Evolutionary conservation across 305 asterid genomes (phyloP), one percentile per base, ranked within the genome.

Genomic region (Fraxinus xanthoxyloides): DNA sequence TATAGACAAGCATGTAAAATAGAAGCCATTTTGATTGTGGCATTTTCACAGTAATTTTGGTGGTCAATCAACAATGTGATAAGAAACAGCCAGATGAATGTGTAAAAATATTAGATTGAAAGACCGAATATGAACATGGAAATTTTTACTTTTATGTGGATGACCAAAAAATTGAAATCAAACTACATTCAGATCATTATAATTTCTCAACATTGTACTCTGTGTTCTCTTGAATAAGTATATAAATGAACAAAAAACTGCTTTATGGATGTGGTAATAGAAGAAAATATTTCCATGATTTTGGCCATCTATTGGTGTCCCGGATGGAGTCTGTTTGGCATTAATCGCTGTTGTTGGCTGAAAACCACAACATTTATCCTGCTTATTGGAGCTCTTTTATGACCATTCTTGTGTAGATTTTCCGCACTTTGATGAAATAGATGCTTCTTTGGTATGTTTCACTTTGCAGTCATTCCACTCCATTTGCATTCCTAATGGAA

Each of bases 401-500:
- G 67, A 80, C 30, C 35, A 0, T 12, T 48, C 17, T 24, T 34
- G 43, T 17, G 35, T 7, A 51, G 12, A 56, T 77, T 21, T 77
- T 76, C 30, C 59, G 54, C 21, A 43, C 46, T 63, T 61, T 19
- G 34, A 63, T 24, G 54, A 26, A 79, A 73, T 30, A 67, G 63
- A 38, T 69, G 6, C 48, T 67, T 65, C 73, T n/a, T 81, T 74
- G 80, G 21, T 43, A 43, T 76, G 75, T 59, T 73, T 34, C 31
- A 32, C 83, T 63, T 59, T 36, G 83, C 69, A 46, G 31, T 74
- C 48, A 35, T 76, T 32, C 72, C 76, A 78, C 67, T 75, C 81
- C 56, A 19, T 24, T 34, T 38, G 75, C 35, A 21, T 84, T 81
- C 76, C 35, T 28, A 67, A 10, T 35, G 56, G 70, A 54, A 40